These are phyloP conservation scores for Noccaea bulbosa DNA, from an alignment of 345 rosid genomes.

Conservation along the genomic window DNA sequence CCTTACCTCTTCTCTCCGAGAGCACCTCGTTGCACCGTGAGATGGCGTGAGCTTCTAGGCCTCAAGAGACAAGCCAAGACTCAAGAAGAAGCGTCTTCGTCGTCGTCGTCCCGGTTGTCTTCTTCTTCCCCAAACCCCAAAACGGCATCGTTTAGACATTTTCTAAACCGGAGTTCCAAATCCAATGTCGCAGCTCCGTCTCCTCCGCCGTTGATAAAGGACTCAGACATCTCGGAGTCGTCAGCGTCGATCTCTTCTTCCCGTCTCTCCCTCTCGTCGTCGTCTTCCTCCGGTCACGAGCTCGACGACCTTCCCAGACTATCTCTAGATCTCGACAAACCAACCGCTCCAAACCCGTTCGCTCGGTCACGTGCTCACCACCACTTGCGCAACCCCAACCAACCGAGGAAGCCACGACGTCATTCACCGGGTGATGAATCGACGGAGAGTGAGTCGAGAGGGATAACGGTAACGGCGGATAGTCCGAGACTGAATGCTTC, in stretches of 20 bases:
- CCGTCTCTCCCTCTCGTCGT: constrained; percentile 82
- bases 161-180: constrained; percentile 72
- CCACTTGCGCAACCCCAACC: constrained; percentile 47
- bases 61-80: constrained; percentile 58
- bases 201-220: constrained; percentile 55
- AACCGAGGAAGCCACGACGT: constrained; percentile 66
- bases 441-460: constrained; percentile 50
- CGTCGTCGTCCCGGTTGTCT: constrained; percentile 40
- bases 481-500: constrained; percentile 94
- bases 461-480: constrained; percentile 79
- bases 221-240: constrained; percentile 59
- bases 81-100: constrained; percentile 24
- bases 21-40: constrained; percentile 82
- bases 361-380: constrained; percentile 49
- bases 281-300: constrained; percentile 89
- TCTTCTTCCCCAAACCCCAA: constrained; percentile 47
- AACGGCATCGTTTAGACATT: constrained; percentile 59
- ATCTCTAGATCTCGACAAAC: constrained; percentile 82
- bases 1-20: constrained; percentile 73
- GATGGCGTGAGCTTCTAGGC: constrained; percentile 92
- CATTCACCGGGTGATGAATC: constrained; percentile 47
- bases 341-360: constrained; percentile 68
- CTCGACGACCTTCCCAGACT: constrained; percentile 82
- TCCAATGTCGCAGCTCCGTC: constrained; percentile 42
- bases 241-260: constrained; percentile 65